These are phyloP conservation scores for Trichocladium uniseriatum DNA, from an alignment of 495 filamentous ascomycete species.

Conservation along the genomic window DNA sequence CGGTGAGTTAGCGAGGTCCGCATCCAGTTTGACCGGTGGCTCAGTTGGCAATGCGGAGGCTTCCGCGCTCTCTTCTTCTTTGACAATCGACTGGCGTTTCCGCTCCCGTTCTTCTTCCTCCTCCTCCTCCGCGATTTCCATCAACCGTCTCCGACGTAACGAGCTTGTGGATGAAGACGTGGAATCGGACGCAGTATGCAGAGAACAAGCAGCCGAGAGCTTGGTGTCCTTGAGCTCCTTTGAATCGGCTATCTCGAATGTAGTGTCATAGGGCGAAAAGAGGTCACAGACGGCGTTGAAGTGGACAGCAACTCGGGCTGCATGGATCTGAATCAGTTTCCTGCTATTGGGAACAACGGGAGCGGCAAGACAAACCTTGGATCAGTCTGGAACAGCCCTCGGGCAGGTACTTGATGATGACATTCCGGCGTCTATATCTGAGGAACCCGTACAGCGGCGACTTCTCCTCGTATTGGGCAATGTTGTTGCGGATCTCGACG, in stretches of 20 bases:
- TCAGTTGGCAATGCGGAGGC: conserved; percentile 2
- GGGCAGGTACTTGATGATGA: conserved; percentile 85
- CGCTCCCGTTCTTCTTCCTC: conserved; percentile 47
- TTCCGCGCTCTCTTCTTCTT: conserved; percentile 26
- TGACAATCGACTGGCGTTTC: conserved; percentile 40
- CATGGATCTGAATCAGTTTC: conserved; percentile 4
- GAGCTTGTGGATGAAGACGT: conserved; percentile 80
- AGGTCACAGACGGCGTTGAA: conserved; percentile 78
- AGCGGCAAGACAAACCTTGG: conserved; percentile 55
- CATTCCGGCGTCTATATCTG: conserved; percentile 79
- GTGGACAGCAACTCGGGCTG: conserved; percentile 90
- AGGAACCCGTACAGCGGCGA: conserved; percentile 90
- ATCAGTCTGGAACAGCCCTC: conserved; percentile 82
- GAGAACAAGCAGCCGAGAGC: conserved; percentile 77
- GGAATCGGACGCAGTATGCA: conserved; percentile 82
- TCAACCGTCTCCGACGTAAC: conserved; percentile 60
- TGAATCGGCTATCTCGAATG: conserved; percentile 59
- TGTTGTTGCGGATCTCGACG: conserved; percentile 66
- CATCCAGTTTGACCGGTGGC: conserved; percentile 25
- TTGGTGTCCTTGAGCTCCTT: conserved; percentile 80
- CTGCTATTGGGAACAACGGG: not conserved
- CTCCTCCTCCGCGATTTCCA: conserved; percentile 85
- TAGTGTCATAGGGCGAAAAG: conserved; percentile 80
- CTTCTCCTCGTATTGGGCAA: conserved; percentile 68
- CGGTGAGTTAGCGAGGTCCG: conserved; percentile 28